Percentiles rank a stretch among this genome's conserved stretches.
These are phyloP conservation scores for Neurospora tetrasperma DNA, from an alignment of 495 filamentous ascomycete genomes.

Conservation along the genomic window DNA sequence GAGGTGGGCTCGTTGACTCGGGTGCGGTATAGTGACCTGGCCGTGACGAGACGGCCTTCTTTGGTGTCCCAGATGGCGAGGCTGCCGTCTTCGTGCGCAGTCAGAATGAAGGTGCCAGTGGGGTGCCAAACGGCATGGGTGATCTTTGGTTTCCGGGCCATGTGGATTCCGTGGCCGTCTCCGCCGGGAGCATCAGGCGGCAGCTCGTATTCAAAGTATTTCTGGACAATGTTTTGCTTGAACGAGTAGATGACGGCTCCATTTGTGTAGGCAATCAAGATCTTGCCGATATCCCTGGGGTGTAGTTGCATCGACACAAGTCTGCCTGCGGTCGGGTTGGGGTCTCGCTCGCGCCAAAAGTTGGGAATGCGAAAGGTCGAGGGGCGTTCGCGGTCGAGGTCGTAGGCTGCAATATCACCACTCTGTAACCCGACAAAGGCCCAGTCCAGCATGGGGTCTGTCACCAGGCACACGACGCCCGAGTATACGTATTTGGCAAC, in stretches of 20 bases:
- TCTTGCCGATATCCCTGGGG: conserved; percentile 83
- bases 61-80: conserved; percentile 91
- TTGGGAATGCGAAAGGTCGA: conserved; percentile 74
- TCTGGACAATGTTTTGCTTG: conserved; percentile 69
- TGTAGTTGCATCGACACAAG: conserved; percentile 71
- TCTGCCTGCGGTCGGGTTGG: conserved; percentile 20
- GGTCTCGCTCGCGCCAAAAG: conserved; percentile 62
- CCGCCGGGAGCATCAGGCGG: conserved; percentile 82
- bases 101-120: conserved; percentile 81
- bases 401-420: conserved; percentile 80
- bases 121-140: conserved; percentile 87
- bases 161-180: conserved; percentile 35
- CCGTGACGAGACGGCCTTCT: conserved; percentile 77
- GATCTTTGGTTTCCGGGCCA: conserved; percentile 58
- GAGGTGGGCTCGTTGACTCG: conserved; percentile 51
- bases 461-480: conserved; percentile 58
- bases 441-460: conserved; percentile 87
- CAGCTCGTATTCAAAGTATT: conserved; percentile 74
- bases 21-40: conserved; percentile 63
- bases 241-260: conserved; percentile 87
- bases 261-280: conserved; percentile 77
- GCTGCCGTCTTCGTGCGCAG: conserved; percentile 79
- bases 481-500: conserved; percentile 60
- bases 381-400: conserved; percentile 69
- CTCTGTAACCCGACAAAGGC: conserved; percentile 66